These are phyloP conservation scores for Silene noctiflora DNA, from an alignment of 179 eudicot species.

Conservation along the genomic window DNA sequence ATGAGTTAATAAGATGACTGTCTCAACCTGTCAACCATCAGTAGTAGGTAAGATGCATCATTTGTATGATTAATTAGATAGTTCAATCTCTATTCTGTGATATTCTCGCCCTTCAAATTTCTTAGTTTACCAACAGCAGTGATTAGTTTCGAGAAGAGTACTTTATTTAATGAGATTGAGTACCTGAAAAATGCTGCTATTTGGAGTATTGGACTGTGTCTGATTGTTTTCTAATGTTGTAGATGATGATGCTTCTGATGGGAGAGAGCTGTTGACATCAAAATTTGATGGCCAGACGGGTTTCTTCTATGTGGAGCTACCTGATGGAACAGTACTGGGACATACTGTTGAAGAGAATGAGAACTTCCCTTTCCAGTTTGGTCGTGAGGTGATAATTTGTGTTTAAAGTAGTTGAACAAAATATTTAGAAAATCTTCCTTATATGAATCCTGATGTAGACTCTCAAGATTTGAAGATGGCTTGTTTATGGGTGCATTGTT, in stretches of 20 bases:
- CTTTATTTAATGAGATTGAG: background rate
- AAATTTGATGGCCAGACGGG: slow-evolving; percentile 56
- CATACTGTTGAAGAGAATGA: slow-evolving; percentile 74
- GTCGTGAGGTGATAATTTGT: slow-evolving; percentile 67
- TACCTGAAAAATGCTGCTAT: background rate
- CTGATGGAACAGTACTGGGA: slow-evolving; percentile 64
- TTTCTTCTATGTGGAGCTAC: slow-evolving; percentile 85
- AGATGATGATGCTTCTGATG: slow-evolving; percentile 48
- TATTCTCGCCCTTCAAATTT: background rate
- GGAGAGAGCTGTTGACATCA: slow-evolving; percentile 45
- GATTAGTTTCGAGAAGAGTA: background rate
- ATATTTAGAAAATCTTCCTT: background rate
- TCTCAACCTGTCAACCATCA: background rate
- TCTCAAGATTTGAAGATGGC: background rate
- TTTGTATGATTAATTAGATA: background rate
- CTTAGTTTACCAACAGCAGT: background rate
- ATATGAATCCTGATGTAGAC: background rate
- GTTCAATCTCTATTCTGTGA: background rate
- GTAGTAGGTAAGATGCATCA: slow-evolving; percentile 7
- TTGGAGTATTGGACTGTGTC: background rate
- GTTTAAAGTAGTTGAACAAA: background rate
- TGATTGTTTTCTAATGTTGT: slow-evolving; percentile 25
- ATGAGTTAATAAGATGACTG: background rate
- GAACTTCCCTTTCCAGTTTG: slow-evolving; percentile 83
- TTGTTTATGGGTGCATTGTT: background rate